Base-by-base conservation (phyloP, 805 yeast species). In the Cyberlindnera mrakii region DNA sequence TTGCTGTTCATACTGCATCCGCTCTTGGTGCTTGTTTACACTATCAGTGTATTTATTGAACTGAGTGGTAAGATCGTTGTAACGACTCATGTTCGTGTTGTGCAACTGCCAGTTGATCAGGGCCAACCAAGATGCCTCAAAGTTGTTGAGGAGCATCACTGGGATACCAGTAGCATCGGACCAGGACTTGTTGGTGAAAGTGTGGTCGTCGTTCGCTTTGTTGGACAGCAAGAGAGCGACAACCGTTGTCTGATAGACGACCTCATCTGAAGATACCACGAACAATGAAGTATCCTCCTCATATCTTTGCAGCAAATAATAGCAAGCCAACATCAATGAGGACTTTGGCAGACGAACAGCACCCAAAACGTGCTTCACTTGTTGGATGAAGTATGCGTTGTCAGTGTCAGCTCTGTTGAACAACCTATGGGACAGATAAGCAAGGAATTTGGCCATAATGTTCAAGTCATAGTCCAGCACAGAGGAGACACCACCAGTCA, bases 151-250 rank as follows among this genome's bases (percentile, higher is more conserved):
- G 30, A 73, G 64, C 3, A 58, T 57, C 38, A 86, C 70, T 6
- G 77, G 64, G 49, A 91, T 73, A 16, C 95, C 95, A 5, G 96
- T 85, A n/a, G 97, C 98, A 48, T 88, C 89, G 34, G 88, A 77
- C 99, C 99, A 91, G 7, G 96, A 87, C 57, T 80, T 82, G 67
- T 91, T 91, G 47, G 96, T 88, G 60, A 91, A 91, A 25, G 97
- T 91, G 66, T 91, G 89, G 67, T 91, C 99, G 65, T 91, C 98
- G 60, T 90, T 88, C 63, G 88, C 87, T 67, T 91, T 91, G 69
- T 91, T 91, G 37, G 96, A 95, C 48, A 91, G 69, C 31, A 91
- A 77, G 35, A 91, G 71, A 3, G 95, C 74, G 17, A 84, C 71
- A 35, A 82, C 79, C 34, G 88, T 60, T 68, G 74, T 58, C 67